Conservation (phyloP, 345 rosid species). For the Pistacia vera region DNA sequence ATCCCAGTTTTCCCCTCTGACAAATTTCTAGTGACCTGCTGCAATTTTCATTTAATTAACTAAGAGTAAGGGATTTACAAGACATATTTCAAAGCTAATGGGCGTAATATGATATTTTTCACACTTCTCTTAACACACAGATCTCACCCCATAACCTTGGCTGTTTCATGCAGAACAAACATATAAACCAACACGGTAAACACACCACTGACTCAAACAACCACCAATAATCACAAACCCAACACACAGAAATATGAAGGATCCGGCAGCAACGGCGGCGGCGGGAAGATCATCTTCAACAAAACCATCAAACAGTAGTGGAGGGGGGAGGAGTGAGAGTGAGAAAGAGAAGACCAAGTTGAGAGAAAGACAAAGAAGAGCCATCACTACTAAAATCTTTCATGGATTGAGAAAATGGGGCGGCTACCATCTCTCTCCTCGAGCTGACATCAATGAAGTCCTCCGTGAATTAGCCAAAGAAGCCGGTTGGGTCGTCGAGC, state of each 20-base stretch:
- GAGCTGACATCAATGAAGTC: slow-evolving; percentile 52
- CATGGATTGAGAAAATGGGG: slow-evolving; percentile 48
- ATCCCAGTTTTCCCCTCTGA: too few relatives aligned
- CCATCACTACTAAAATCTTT: slow-evolving; percentile 52
- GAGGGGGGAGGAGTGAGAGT: slow-evolving; percentile 37
- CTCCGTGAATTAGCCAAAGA: slow-evolving; percentile 55
- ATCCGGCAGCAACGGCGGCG: neutral
- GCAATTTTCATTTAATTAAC: too few relatives aligned
- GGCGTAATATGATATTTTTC: too few relatives aligned
- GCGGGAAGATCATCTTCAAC: slow-evolving; percentile 16
- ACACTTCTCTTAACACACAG: too few relatives aligned
- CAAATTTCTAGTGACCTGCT: too few relatives aligned
- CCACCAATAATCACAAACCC: too few relatives aligned
- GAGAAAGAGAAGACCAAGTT: slow-evolving; percentile 57
- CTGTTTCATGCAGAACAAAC: slow-evolving; percentile 24
- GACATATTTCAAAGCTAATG: too few relatives aligned
- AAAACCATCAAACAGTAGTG: neutral
- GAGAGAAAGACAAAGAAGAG: slow-evolving; percentile 55
- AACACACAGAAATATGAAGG: neutral
- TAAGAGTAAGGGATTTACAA: too few relatives aligned
- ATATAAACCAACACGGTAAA: slow-evolving; percentile 19
- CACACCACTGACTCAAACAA: too few relatives aligned
- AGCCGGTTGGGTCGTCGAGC: slow-evolving; percentile 54
- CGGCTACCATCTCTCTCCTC: slow-evolving; percentile 45
- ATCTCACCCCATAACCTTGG: neutral